phyloP scores from a whole-genome alignment of 148 eudicot genomes.

The Nepenthes gracilis region DNA sequence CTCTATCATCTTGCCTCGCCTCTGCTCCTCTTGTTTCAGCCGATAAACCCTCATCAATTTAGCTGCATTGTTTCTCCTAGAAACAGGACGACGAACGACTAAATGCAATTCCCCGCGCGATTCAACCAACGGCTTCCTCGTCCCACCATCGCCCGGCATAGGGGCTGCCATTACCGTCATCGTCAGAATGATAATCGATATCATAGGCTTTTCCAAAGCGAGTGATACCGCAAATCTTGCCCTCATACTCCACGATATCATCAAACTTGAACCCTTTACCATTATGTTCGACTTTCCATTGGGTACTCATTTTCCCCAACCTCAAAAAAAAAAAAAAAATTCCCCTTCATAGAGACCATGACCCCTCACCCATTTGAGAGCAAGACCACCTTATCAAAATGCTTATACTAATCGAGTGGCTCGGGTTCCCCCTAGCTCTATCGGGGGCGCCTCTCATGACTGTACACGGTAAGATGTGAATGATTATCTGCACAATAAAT shows the following conservation, averaged over 20 bases:
- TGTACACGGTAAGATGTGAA: no score
- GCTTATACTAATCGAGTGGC: background rate
- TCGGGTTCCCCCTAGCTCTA: background rate
- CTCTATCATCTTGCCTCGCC: background rate
- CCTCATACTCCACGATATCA: background rate
- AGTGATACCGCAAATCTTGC: background rate
- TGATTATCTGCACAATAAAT: no score
- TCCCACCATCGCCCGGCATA: background rate
- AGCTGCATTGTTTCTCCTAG: no score
- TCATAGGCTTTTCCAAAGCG: background rate
- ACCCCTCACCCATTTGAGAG: background rate
- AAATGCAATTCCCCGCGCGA: background rate
- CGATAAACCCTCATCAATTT: background rate
- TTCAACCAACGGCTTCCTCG: background rate
- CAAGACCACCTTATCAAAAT: background rate
- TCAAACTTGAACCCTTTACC: background rate
- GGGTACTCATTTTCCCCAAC: background rate
- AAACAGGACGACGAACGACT: background rate
- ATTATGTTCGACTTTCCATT: background rate
- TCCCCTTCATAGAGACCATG: background rate
- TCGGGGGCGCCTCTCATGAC: no score
- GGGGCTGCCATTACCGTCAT: background rate
- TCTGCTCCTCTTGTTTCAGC: background rate
- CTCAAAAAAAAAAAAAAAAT: background rate
- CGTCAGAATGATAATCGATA: background rate